phyloP scores from a whole-genome alignment of 2,329 filamentous ascomycete genomes.

The Nemania sp. region DNA sequence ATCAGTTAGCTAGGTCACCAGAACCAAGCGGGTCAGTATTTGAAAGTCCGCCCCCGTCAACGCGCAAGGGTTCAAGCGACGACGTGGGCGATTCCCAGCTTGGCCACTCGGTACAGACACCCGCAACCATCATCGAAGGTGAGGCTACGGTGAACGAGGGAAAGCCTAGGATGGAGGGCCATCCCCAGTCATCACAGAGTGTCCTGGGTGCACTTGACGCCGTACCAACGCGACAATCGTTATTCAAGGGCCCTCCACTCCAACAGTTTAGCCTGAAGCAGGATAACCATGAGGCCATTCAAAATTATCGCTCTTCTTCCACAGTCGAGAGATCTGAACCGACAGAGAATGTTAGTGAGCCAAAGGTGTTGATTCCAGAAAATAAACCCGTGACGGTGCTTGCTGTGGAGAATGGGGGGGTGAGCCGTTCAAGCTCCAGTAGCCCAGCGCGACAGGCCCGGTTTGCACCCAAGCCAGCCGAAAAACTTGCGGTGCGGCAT shows the following conservation, averaged over 20 bases:
- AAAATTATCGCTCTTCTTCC: slow-evolving; percentile 14
- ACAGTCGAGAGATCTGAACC: slow-evolving; percentile 14
- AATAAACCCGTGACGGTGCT: slow-evolving; percentile 36
- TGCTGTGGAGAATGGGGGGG: slow-evolving; percentile 24
- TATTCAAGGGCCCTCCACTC: slow-evolving; percentile 30
- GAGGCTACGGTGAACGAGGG: slow-evolving; percentile 48
- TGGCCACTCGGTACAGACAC: slow-evolving; percentile 45
- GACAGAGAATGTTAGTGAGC: slow-evolving; percentile 19
- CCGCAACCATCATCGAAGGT: slow-evolving; percentile 50
- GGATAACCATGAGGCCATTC: slow-evolving; percentile 8
- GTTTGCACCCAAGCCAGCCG: slow-evolving; percentile 61
- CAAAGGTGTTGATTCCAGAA: slow-evolving; percentile 22
- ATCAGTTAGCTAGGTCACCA: neutral
- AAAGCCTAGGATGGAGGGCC: slow-evolving; percentile 12
- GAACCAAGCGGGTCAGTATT: neutral
- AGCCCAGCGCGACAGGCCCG: slow-evolving; percentile 72
- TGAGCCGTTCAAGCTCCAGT: slow-evolving; percentile 50
- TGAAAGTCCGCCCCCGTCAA: slow-evolving; percentile 3
- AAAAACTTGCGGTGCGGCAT: slow-evolving; percentile 64
- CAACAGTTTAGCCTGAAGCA: slow-evolving; percentile 10
- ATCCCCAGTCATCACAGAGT: slow-evolving; percentile 27
- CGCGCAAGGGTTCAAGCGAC: neutral
- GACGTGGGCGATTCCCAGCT: slow-evolving; percentile 2
- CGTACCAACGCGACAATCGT: slow-evolving; percentile 41
- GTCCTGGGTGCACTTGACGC: slow-evolving; percentile 43